phyloP scores from a whole-genome alignment of 2,329 filamentous ascomycete genomes.

The Fusarium paranaense region DNA sequence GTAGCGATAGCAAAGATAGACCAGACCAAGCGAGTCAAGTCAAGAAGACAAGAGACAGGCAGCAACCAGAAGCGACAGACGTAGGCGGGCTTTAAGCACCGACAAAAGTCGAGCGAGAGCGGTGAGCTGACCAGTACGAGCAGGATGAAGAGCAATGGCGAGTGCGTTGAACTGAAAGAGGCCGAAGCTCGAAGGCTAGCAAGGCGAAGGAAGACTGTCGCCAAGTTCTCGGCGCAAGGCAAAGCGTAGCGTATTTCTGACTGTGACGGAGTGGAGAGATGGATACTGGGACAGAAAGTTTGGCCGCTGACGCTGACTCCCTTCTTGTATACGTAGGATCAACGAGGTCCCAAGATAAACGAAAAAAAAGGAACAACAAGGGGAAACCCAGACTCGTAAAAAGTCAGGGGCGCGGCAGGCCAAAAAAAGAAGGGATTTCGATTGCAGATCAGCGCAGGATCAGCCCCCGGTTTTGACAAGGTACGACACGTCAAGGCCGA shows the following conservation, averaged over 20 bases:
- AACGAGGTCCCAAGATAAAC: neutral
- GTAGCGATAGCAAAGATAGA: constrained; percentile 17
- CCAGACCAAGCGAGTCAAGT: neutral
- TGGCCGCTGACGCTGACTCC: constrained; percentile 28
- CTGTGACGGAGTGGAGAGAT: constrained; percentile 17
- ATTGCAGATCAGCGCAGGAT: constrained; percentile 32
- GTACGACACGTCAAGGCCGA: constrained; percentile 39
- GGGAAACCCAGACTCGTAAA: neutral
- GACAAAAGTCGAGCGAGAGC: constrained; percentile 7
- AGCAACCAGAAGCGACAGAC: constrained; percentile 30
- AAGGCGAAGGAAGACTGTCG: constrained; percentile 17
- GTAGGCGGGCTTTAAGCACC: constrained; percentile 17
- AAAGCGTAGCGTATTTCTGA: constrained; percentile 25
- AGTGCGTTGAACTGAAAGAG: constrained; percentile 17
- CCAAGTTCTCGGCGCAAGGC: constrained; percentile 32
- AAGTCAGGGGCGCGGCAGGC: constrained; percentile 29
- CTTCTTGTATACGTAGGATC: neutral
- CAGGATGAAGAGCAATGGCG: constrained; percentile 19
- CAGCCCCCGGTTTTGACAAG: constrained; percentile 32
- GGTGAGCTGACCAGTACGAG: constrained; percentile 17
- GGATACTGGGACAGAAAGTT: neutral
- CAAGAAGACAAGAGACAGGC: constrained; percentile 1
- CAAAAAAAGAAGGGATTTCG: constrained; percentile 24
- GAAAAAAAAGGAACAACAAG: neutral
- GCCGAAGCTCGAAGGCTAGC: constrained; percentile 18